These are phyloP conservation scores for Trichophyton schoenleinii DNA, from an alignment of 2,329 filamentous ascomycete genomes.

Conservation along the genomic window DNA sequence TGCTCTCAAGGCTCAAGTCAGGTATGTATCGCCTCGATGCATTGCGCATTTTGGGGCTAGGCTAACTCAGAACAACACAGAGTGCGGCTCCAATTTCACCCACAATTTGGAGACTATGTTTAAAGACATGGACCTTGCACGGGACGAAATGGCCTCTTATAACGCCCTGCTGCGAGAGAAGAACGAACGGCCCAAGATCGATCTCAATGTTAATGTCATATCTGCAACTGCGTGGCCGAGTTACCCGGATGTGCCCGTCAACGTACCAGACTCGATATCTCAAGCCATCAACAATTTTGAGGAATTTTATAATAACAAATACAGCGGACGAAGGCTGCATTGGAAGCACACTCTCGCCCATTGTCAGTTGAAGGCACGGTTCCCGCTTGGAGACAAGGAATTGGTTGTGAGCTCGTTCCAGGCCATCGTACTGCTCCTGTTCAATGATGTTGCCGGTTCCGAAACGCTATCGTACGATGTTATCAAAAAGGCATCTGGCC, in stretches of 20 bases:
- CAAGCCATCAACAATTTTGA: constrained; percentile 73
- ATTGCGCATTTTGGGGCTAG: background rate
- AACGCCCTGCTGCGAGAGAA: constrained; percentile 54
- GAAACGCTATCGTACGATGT: constrained; percentile 61
- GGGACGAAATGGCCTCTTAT: constrained; percentile 87
- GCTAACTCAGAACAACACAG: constrained; percentile 26
- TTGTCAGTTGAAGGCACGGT: constrained; percentile 70
- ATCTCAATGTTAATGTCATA: constrained; percentile 79
- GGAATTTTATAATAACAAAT: constrained; percentile 73
- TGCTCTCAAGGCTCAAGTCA: constrained; percentile 80
- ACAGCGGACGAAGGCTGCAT: constrained; percentile 70
- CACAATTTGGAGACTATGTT: constrained; percentile 99
- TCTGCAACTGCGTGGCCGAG: constrained; percentile 86
- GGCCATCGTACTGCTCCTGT: constrained; percentile 76
- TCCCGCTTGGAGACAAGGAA: constrained; percentile 71
- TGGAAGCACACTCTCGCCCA: constrained; percentile 95
- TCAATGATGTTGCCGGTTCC: constrained; percentile 57
- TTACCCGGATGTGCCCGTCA: constrained; percentile 65
- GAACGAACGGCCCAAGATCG: constrained; percentile 47
- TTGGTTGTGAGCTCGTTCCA: constrained; percentile 85
- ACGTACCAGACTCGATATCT: constrained; percentile 62
- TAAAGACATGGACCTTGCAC: constrained; percentile 87
- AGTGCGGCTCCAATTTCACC: constrained; percentile 88
- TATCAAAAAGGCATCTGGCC: constrained; percentile 59
- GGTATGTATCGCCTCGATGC: constrained; percentile 27